Base-by-base conservation (phyloP, 106 monocot species). In the Phalaenopsis aphrodite region DNA sequence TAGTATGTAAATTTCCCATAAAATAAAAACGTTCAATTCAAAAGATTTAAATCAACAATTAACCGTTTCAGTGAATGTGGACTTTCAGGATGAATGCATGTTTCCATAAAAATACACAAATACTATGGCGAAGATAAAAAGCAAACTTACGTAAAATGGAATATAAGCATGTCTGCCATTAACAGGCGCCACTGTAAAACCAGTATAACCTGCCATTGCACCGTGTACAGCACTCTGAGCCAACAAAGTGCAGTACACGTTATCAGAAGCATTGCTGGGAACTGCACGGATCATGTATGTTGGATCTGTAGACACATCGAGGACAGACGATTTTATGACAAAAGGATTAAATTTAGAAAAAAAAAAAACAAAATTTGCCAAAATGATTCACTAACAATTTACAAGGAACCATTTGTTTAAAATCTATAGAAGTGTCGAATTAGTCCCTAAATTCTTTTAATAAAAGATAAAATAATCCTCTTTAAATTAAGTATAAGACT, bases 281-380 rank as follows among this genome's bases (percentile, higher is more conserved):
- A 96, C 78, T 41, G 95, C 95, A 79, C 95, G 93, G 74, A 96
- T 93, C 95, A 96, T 96, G 68, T 96, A 96, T 42, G 95, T 96
- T 17, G 95, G 95, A 87, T 96, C 93, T 95, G 88, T 72, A 78
- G 48, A 49, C 21, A 1, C 3, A 69, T 15, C 14, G 69, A 61
- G 61, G 21, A 61, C 12, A 30, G 39, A 19, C 2, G 38, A 39
- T 12, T 41, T 38, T 69, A 41, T 39, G 12, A 14, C 69, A 39
- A 5, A 21, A 69, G 69, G 69, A 69, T 39, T 69, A 39, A 69
- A 69, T 3, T 30, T 30, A 14, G 38, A 38, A 39, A 39, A 66
- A 8, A 69, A 21, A 23, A 39, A 30, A 30, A 30, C 30, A 30
- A 30, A 30, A 30, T 30, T 30, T 30, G 30, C 30, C 30, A 30